phyloP scores from a whole-genome alignment of 2,329 filamentous ascomycete genomes.

The Tothia fuscella region DNA sequence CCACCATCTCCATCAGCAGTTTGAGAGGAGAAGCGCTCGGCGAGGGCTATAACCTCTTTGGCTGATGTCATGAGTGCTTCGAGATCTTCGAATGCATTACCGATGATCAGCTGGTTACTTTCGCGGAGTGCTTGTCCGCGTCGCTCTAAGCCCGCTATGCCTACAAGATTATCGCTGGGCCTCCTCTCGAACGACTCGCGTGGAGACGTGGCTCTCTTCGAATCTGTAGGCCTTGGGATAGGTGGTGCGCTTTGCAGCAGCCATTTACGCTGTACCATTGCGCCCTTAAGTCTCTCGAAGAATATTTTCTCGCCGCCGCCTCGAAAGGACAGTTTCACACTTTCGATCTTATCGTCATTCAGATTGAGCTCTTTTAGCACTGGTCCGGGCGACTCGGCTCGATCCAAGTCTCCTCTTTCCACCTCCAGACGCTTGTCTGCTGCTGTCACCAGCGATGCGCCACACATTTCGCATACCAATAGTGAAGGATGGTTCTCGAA shows the following conservation, averaged over 20 bases:
- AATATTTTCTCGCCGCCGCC: slow-evolving; percentile 83
- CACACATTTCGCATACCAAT: slow-evolving; percentile 80
- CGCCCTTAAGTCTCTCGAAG: slow-evolving; percentile 74
- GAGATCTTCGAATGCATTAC: slow-evolving; percentile 87
- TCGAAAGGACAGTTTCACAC: slow-evolving; percentile 85
- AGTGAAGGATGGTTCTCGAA: slow-evolving; percentile 88
- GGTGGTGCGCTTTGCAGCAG: slow-evolving; percentile 81
- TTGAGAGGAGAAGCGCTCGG: slow-evolving; percentile 72
- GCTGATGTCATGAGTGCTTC: slow-evolving; percentile 96
- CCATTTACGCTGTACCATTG: slow-evolving; percentile 91
- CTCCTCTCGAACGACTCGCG: slow-evolving; percentile 20
- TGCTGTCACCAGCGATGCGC: slow-evolving; percentile 55
- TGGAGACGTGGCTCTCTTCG: slow-evolving; percentile 17
- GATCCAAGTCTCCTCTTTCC: slow-evolving; percentile 17
- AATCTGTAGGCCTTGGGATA: slow-evolving; percentile 51
- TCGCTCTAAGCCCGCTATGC: slow-evolving; percentile 85
- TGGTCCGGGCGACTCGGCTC: slow-evolving; percentile 56
- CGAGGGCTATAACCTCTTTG: slow-evolving; percentile 88
- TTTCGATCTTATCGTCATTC: slow-evolving; percentile 53
- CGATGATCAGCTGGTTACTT: slow-evolving; percentile 88
- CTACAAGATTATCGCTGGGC: slow-evolving; percentile 49
- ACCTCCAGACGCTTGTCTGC: slow-evolving; percentile 29
- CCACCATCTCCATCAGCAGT: slow-evolving; percentile 39
- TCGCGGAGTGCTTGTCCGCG: slow-evolving; percentile 72
- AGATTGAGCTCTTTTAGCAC: slow-evolving; percentile 36